A percentile compares a stretch with the other conserved stretches of the same genome.
Conservation (phyloP, 2,329 filamentous ascomycete species). For the Amphichorda felina region DNA sequence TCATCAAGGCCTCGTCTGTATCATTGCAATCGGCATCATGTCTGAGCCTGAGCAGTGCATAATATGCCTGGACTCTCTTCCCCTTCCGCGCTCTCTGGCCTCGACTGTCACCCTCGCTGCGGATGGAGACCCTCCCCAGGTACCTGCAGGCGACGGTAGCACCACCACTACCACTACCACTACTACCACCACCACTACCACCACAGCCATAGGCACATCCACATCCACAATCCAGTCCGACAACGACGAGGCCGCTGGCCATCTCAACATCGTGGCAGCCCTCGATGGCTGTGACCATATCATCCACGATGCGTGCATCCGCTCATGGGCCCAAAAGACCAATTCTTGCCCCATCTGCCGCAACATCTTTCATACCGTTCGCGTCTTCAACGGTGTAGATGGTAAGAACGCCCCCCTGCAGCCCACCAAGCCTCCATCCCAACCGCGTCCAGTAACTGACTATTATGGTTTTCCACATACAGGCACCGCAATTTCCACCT, state of each 20-base stretch:
- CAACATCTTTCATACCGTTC: constrained; percentile 78
- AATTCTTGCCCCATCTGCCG: constrained; percentile 98
- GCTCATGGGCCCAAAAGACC: constrained; percentile 89
- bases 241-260: constrained; percentile 14
- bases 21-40: constrained; percentile 30
- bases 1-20: constrained; percentile 21
- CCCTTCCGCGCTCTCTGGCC: constrained; percentile 17
- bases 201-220: constrained; percentile 4
- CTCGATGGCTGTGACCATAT: constrained; percentile 77
- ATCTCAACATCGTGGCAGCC: constrained; percentile 39
- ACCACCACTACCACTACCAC: constrained; percentile 11
- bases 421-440: not conserved
- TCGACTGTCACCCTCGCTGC: constrained; percentile 7
- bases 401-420: constrained; percentile 41
- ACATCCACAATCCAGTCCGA: constrained; percentile 9
- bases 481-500: constrained; percentile 46
- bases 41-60: constrained; percentile 54
- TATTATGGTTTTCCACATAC: constrained; percentile 1
- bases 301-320: constrained; percentile 84
- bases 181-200: constrained; percentile 8
- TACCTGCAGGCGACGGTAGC: constrained; percentile 8
- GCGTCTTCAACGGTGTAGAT: constrained; percentile 68
- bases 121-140: constrained; percentile 4
- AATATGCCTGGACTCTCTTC: constrained; percentile 54
- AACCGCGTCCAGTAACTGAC: not conserved